Evolutionary conservation across 352 stramenopile species (phyloP).

Genomic region (Phytophthora capsici): DNA sequence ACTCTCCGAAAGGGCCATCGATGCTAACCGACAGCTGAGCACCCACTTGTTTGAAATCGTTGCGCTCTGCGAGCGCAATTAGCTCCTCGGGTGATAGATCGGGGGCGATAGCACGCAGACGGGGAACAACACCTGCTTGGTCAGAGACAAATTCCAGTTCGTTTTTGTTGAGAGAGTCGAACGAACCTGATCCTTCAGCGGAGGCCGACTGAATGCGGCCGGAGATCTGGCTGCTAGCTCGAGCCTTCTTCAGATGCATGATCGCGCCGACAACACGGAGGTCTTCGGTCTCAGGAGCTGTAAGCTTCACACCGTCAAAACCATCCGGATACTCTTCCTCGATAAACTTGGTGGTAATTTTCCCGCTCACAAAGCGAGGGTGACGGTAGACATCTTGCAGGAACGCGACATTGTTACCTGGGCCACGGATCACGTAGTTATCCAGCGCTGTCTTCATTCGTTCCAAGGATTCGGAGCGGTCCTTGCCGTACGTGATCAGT

Average conservation of each 20-base stretch:
- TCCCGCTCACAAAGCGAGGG: constrained; percentile 88
- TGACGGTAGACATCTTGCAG: constrained; percentile 93
- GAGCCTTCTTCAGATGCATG: constrained; percentile 69
- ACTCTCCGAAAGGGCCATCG: constrained; percentile 60
- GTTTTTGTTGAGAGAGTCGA: constrained; percentile 38
- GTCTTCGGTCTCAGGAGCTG: constrained; percentile 64
- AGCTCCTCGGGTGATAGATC: constrained; percentile 38
- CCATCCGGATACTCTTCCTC: constrained; percentile 95
- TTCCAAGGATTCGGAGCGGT: constrained; percentile 84
- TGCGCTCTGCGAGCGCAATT: constrained; percentile 56
- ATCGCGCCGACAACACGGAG: constrained; percentile 76
- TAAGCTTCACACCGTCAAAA: constrained; percentile 88
- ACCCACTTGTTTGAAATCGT: constrained; percentile 42
- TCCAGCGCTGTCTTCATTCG: constrained; percentile 91
- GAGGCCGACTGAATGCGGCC: constrained; percentile 31
- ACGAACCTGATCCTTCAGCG: constrained; percentile 1
- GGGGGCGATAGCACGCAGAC: constrained; percentile 43
- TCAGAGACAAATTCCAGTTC: constrained; percentile 49
- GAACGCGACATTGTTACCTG: constrained; percentile 96
- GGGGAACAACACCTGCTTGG: constrained; percentile 40
- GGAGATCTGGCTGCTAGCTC: constrained; percentile 39
- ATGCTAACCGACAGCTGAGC: constrained; percentile 63
- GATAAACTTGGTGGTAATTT: constrained; percentile 98
- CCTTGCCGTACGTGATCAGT: constrained; percentile 89
- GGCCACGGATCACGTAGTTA: constrained; percentile 95